phyloP scores from a whole-genome alignment of 192 early-diverging fungal genomes.

The Powellomyces hirtus region DNA sequence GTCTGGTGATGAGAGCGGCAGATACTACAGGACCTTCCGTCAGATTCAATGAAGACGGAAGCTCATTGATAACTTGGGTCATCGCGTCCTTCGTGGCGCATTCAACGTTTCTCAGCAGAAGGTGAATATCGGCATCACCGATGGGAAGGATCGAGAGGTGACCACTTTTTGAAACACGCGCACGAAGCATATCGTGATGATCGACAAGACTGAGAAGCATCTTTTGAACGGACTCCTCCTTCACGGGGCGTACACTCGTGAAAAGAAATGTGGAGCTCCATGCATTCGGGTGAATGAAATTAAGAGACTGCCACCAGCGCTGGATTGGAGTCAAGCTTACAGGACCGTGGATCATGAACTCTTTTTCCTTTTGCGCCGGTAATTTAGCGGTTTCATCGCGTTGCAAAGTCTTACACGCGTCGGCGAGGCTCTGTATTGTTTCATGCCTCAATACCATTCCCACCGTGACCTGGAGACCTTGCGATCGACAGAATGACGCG shows the following conservation, averaged over 20 bases:
- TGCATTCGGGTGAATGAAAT: constrained; percentile 1
- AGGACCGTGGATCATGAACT: not conserved
- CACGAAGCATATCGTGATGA: constrained; percentile 3
- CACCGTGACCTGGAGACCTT: not conserved
- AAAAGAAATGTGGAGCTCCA: constrained; percentile 7
- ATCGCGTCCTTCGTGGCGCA: too few relatives aligned
- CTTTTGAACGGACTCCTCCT: not conserved
- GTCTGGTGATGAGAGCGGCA: constrained; percentile 1
- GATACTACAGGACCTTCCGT: not conserved
- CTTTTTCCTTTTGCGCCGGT: not conserved
- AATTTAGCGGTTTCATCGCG: not conserved
- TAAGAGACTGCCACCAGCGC: not conserved
- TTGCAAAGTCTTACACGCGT: not conserved
- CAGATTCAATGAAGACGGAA: constrained; percentile 1
- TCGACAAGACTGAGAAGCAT: not conserved
- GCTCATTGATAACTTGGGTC: too few relatives aligned
- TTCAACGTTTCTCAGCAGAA: not conserved
- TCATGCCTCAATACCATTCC: not conserved
- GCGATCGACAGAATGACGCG: not conserved
- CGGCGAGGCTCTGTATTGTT: not conserved
- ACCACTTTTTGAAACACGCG: not conserved
- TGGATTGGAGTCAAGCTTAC: constrained; percentile 7
- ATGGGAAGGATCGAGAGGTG: too few relatives aligned
- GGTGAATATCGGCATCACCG: not conserved
- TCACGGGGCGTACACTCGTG: not conserved